phyloP scores from a whole-genome alignment of 208 protist genomes.

The Jaenimonas drosophilae region DNA sequence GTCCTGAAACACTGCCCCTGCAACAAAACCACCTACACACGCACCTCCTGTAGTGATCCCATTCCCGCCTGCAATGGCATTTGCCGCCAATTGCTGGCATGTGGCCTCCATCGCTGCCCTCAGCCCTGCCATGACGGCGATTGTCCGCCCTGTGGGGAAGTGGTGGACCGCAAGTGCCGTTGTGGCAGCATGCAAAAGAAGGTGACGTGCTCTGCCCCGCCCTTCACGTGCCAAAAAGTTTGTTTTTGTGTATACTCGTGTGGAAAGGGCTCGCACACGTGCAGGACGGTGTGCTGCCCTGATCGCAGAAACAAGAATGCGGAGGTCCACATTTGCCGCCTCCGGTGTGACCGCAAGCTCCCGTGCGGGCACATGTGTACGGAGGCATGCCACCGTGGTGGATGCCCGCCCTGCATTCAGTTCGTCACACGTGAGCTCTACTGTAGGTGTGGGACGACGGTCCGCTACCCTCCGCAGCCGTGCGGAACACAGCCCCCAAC shows the following conservation, averaged over 20 bases:
- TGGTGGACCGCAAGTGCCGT: constrained; percentile 24
- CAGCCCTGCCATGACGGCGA: constrained; percentile 31
- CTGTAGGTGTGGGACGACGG: constrained; percentile 41
- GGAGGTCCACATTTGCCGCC: constrained; percentile 30
- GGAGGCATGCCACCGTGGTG: constrained; percentile 50
- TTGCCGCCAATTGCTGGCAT: constrained; percentile 49
- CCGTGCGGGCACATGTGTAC: constrained; percentile 62
- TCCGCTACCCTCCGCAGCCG: constrained; percentile 54
- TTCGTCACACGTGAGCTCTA: constrained; percentile 33
- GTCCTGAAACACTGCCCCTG: constrained; percentile 56
- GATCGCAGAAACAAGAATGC: constrained; percentile 26
- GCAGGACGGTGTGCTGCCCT: constrained; percentile 41
- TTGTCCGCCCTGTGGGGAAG: constrained; percentile 33
- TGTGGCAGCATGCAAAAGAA: constrained; percentile 39
- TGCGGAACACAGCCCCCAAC: constrained; percentile 49
- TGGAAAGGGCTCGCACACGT: constrained; percentile 71
- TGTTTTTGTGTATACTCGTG: too few relatives aligned
- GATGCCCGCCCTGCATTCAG: constrained; percentile 54
- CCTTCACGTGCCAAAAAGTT: too few relatives aligned
- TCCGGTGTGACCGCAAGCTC: constrained; percentile 45
- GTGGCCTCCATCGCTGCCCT: constrained; percentile 46
- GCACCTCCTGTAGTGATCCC: constrained; percentile 38
- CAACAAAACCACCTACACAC: constrained; percentile 7
- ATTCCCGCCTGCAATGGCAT: constrained; percentile 46
- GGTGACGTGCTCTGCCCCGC: constrained; percentile 29